Conservation (phyloP, 148 eudicot species). For the Nyssa sinensis region DNA sequence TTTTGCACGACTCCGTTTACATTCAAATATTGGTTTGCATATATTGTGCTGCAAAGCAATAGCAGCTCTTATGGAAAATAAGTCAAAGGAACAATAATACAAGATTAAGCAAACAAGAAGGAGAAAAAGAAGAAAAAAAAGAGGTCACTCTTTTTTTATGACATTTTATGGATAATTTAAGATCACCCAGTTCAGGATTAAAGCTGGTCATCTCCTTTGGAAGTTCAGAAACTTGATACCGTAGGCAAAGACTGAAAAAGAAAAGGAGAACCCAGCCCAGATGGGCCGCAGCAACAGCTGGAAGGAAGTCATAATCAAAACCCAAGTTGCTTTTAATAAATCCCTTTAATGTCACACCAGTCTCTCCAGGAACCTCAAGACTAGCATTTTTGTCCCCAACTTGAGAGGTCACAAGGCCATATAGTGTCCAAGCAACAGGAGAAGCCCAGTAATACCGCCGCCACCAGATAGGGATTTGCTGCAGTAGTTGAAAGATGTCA, state of each 20-base stretch:
- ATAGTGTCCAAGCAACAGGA: conserved; percentile 69
- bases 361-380: conserved; percentile 48
- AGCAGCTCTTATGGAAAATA: background rate
- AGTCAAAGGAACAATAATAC: background rate
- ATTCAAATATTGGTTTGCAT: background rate
- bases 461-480: conserved; percentile 88
- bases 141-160: no score
- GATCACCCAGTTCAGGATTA: background rate
- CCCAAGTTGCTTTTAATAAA: conserved; percentile 46
- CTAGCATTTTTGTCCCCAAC: conserved; percentile 40
- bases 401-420: conserved; percentile 68
- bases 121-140: background rate
- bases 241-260: conserved; percentile 48
- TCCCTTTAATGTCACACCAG: conserved; percentile 26
- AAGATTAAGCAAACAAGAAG: background rate
- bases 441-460: conserved; percentile 84
- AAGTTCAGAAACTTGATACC: conserved; percentile 64
- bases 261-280: conserved; percentile 50
- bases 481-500: conserved; percentile 19
- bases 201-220: conserved; percentile 45
- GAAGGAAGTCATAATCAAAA: conserved; percentile 50
- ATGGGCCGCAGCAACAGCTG: conserved; percentile 46
- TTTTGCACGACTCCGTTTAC: background rate
- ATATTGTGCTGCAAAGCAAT: background rate
- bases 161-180: background rate